Evolutionary conservation across 164 flowering plant species (phyloP), one percentile per base, ranked within the genome.

Genomic region (Brasenia schreberi): DNA sequence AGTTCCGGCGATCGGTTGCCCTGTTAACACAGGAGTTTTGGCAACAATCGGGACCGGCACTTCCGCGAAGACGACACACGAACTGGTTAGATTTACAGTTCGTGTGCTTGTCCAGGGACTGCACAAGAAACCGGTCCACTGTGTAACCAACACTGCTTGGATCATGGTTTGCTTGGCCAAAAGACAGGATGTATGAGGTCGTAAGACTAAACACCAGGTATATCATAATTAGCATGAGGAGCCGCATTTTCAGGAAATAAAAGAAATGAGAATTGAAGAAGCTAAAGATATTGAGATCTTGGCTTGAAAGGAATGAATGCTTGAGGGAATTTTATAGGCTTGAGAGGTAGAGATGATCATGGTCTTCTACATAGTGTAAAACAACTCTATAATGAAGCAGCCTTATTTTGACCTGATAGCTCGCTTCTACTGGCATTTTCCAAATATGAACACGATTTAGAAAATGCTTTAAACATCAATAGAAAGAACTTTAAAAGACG

Each of bases 41-140:
- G 75, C 82, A 77, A 59, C 82, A 79, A 60, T 71, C 68, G 0
- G 74, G 76, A 5, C 77, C 76, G 5, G 71, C 63, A 52, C 77
- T 74, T n/a, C 74, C 69, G 61, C 33, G 66, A 0, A 43, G 23
- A 0, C 71, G 67, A 62, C 81, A 77, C 18, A 77, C 17, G 19
- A 64, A 56, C 0, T 75, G 77, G 64, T 65, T 70, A 14, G 56
- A 9, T 49, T 9, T 49, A 49, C 56, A 49, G 12, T 14, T 14
- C 16, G 56, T 49, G 56, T 49, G 10, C 12, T 9, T 9, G 56
- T 9, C 56, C 5, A 14, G 56, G 4, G 56, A 49, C 16, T 49
- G 16, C 56, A 0, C 10, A 3, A 49, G 56, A 49, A 49, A 49
- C 56, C 56, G 9, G 16, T 14, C 16, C 12, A 49, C 16, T 9